These are phyloP conservation scores for Penicillium pancosmium DNA, from an alignment of 495 filamentous ascomycete species.

Conservation along the genomic window DNA sequence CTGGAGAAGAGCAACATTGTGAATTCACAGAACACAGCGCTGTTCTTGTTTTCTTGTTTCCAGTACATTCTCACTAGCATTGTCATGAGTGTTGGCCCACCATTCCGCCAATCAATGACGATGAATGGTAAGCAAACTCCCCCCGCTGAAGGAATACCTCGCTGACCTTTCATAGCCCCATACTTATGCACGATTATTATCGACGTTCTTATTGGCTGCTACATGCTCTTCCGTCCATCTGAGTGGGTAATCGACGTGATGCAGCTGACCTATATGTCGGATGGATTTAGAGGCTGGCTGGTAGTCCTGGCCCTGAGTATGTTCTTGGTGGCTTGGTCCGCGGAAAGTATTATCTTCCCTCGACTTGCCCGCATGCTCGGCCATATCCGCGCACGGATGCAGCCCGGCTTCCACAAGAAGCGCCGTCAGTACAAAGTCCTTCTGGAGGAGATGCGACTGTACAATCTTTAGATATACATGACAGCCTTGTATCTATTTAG, in stretches of 20 bases:
- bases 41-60: slow-evolving; percentile 89
- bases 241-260: slow-evolving; percentile 71
- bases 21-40: slow-evolving; percentile 88
- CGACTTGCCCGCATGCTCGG: slow-evolving; percentile 70
- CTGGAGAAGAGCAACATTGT: slow-evolving; percentile 76
- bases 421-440: slow-evolving; percentile 88
- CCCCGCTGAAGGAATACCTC: not conserved
- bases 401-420: slow-evolving; percentile 64
- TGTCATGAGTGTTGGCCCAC: slow-evolving; percentile 84
- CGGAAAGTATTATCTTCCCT: slow-evolving; percentile 72
- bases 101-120: slow-evolving; percentile 80
- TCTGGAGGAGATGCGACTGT: slow-evolving; percentile 65
- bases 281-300: slow-evolving; percentile 70
- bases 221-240: slow-evolving; percentile 77
- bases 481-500: slow-evolving; percentile 16
- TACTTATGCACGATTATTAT: slow-evolving; percentile 78
- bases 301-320: slow-evolving; percentile 67
- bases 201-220: slow-evolving; percentile 64
- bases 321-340: slow-evolving; percentile 66
- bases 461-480: not conserved
- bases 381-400: slow-evolving; percentile 53
- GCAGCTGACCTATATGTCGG: slow-evolving; percentile 78
- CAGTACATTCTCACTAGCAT: slow-evolving; percentile 91
- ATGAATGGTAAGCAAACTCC: slow-evolving; percentile 66
- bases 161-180: slow-evolving; percentile 46